Evolutionary conservation across 192 early-diverging fungal genomes (phyloP).

Genomic region (Phycomyces blakesleeanus): DNA sequence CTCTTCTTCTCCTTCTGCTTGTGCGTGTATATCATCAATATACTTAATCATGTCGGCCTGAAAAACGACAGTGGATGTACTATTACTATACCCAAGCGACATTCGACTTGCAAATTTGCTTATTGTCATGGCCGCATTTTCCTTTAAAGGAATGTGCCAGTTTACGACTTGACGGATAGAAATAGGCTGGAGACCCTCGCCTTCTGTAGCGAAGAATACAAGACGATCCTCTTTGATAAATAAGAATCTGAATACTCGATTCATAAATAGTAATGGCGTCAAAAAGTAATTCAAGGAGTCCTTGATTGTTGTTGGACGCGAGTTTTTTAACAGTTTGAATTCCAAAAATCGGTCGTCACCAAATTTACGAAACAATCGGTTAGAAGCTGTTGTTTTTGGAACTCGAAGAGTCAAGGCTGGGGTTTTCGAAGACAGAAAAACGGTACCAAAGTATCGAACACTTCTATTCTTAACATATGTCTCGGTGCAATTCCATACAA

Average conservation of each 20-base stretch:
- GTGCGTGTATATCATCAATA: slow-evolving; percentile 20
- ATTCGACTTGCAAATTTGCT: slow-evolving; percentile 32
- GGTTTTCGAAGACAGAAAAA: not conserved
- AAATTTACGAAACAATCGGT: slow-evolving; percentile 31
- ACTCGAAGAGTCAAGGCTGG: slow-evolving; percentile 11
- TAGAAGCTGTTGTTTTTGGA: slow-evolving; percentile 17
- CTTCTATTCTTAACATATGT: not conserved
- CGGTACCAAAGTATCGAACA: not conserved
- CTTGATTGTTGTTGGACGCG: not conserved
- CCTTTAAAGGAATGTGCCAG: slow-evolving; percentile 27
- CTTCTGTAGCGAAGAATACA: slow-evolving; percentile 33
- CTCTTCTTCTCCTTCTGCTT: not conserved
- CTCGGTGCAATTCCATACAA: not conserved
- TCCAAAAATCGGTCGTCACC: slow-evolving; percentile 28
- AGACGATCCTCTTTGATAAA: slow-evolving; percentile 27
- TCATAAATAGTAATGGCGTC: slow-evolving; percentile 20
- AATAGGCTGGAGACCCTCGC: slow-evolving; percentile 4
- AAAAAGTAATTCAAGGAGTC: slow-evolving; percentile 4
- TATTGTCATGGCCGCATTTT: slow-evolving; percentile 23
- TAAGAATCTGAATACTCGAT: slow-evolving; percentile 27
- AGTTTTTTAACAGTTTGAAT: slow-evolving; percentile 9
- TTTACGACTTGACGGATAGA: slow-evolving; percentile 24
- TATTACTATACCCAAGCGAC: slow-evolving; percentile 32
- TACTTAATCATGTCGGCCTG: slow-evolving; percentile 18
- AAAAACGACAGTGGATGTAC: slow-evolving; percentile 23